Evolutionary conservation across 2,329 filamentous ascomycete genomes (phyloP).

Genomic region (Diaporthe sp.): DNA sequence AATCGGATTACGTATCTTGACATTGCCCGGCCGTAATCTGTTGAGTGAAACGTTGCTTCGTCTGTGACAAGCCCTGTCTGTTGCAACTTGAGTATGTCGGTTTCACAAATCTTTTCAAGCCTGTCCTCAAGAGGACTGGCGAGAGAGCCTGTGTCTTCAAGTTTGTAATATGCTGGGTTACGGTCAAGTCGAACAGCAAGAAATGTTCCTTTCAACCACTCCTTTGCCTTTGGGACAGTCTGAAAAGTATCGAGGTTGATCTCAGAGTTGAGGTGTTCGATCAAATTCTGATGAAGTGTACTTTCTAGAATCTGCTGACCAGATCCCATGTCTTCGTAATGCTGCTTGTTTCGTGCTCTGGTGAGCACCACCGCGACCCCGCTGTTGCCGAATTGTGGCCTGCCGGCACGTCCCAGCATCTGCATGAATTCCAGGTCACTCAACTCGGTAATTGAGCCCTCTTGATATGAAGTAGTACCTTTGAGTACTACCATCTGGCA

Average conservation of each 20-base stretch:
- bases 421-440: conserved; percentile 90
- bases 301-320: conserved; percentile 83
- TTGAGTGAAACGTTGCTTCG: conserved; percentile 67
- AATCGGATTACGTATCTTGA: conserved; percentile 85
- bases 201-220: conserved; percentile 84
- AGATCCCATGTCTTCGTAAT: conserved; percentile 80
- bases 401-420: conserved; percentile 87
- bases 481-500: conserved; percentile 88
- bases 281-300: conserved; percentile 80
- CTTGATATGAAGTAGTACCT: conserved; percentile 77
- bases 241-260: conserved; percentile 81
- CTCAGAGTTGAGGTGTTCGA: conserved; percentile 88
- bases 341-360: conserved; percentile 69
- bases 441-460: conserved; percentile 74
- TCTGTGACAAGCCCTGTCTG: conserved; percentile 68
- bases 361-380: conserved; percentile 87
- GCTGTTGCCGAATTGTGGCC: conserved; percentile 84
- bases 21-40: conserved; percentile 84
- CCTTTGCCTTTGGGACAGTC: conserved; percentile 73
- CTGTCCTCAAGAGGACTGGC: conserved; percentile 67
- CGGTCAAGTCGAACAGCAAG: conserved; percentile 79
- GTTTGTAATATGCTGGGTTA: conserved; percentile 78
- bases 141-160: conserved; percentile 65
- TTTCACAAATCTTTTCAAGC: conserved; percentile 78
- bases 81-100: conserved; percentile 75